Evolutionary conservation across 2,329 filamentous ascomycete species (phyloP).

Genomic region (Monilinia fructigena): DNA sequence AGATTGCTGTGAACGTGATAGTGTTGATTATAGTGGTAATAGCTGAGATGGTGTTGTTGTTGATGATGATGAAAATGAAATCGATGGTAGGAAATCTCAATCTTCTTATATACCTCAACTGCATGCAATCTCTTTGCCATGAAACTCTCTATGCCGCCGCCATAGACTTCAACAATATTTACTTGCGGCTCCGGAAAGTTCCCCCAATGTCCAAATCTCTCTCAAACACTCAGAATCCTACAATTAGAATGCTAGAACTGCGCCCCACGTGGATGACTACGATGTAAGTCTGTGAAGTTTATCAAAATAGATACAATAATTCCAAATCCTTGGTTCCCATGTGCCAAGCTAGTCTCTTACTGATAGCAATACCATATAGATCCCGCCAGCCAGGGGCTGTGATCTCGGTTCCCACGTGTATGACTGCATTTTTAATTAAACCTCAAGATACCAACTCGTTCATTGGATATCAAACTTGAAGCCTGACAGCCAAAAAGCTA

Average conservation of each 20-base stretch:
- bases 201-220: not conserved
- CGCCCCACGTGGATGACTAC: slow-evolving; percentile 10
- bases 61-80: slow-evolving; percentile 10
- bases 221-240: slow-evolving; percentile 4
- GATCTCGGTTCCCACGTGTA: slow-evolving; percentile 17
- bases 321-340: slow-evolving; percentile 7
- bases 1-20: not conserved
- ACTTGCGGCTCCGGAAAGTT: not conserved
- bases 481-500: not conserved
- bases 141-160: not conserved
- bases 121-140: not conserved
- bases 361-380: not conserved
- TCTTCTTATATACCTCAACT: not conserved
- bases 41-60: not conserved
- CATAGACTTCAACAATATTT: not conserved
- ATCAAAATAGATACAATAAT: slow-evolving; percentile 14
- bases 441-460: slow-evolving; percentile 1
- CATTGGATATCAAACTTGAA: not conserved
- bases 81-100: not conserved
- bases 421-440: slow-evolving; percentile 14
- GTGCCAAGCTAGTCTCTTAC: not conserved
- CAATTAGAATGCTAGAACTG: not conserved
- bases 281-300: not conserved
- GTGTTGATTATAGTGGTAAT: not conserved
- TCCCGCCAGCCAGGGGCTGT: not conserved